Base-by-base conservation (phyloP, 1,284 basidiomycete genomes). In the Takashimella tepidaria region DNA sequence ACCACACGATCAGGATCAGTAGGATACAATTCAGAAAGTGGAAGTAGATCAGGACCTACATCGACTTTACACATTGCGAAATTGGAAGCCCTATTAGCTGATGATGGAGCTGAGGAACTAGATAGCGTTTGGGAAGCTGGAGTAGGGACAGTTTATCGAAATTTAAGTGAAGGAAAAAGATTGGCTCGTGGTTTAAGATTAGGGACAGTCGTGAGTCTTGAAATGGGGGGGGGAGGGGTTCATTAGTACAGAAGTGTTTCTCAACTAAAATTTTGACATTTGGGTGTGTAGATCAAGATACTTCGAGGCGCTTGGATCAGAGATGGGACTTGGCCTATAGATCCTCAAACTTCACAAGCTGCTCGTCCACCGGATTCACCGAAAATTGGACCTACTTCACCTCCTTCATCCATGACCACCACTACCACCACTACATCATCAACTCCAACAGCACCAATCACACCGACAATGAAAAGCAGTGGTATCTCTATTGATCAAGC, bases 271-370 rank as follows among this genome's bases (percentile, higher is more conserved):
- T n/a, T n/a, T n/a, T n/a, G n/a, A n/a, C n/a, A n/a, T n/a, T n/a
- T n/a, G n/a, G n/a, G n/a, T n/a, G 5, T 40, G 5, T 43, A 74
- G 73, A 70, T 76, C 55, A 70, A 70, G 42, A 66, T 73, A 31
- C 60, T 74, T 6, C 60, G 60, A 41, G 65, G 69, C 3, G 64
- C 68, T 8, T 76, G 74, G 74, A 61, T 73, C 10, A 51, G 61
- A 48, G 73, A 76, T 49, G 74, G 74, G 13, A 69, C 71, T 3
- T 76, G 74, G 74, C 73, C 75, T 2, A 52, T 59, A 8, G 69
- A 72, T 47, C 61, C 68, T 2, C 26, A 24, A 11, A 66, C 65
- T 1, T 26, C 47, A 12, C 57, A 56, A n/a, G 49, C 60, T 20
- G 58, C 64, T 10, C 49, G 49, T 49, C 63, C 69, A 10, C 65